Base-by-base conservation (phyloP, 495 filamentous ascomycete species). In the Neurospora hispaniola region DNA sequence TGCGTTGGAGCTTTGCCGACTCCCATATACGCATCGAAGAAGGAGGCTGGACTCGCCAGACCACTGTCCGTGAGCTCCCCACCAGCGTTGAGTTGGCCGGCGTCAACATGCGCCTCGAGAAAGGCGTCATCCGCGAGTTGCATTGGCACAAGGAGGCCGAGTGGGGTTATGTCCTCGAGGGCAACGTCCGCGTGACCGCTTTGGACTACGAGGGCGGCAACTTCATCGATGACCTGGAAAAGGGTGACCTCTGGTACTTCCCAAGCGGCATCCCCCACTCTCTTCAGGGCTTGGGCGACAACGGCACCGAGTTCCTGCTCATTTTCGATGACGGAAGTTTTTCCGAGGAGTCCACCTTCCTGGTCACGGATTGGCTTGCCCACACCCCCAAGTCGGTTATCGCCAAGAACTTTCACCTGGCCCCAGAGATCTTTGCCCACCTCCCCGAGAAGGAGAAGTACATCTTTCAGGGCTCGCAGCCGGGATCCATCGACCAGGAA, bases 91-190 rank as follows among this genome's bases (percentile, higher is more conserved):
- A 91, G 71, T 82, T 91, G 39, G 89, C 89, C 8, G 86, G 87
- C 68, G 89, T 90, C 70, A 90, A 91, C 75, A 91, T 91, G 89
- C 87, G 90, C 18, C 85, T 91, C 1, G 89, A 89, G 46, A 76
- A 85, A 69, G 89, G 89, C 43, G 90, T 88, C n/a, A 91, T 90
- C 75, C 89, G 90, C 9, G 90, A 92, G 76, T 80, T 92, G 18
- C 90, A 92, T 76, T 92, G 90, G 90, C 90, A 92, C 80, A 89
- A 88, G 62, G 88, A 91, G 76, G 90, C 89, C 41, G 90, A 92
- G 74, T 91, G 89, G 89, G 90, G 87, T 4, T 91, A 88, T 71
- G 87, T 92, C 2, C 85, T 91, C 3, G 84, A 87, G 66, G 89
- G 89, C 69, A 76, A 81, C 70, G 87, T 89, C 48, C 86, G 88